Evolutionary conservation across 805 yeast genomes (phyloP), one percentile per base, ranked within the genome.

Genomic region (Cyberlindnera maclurae): DNA sequence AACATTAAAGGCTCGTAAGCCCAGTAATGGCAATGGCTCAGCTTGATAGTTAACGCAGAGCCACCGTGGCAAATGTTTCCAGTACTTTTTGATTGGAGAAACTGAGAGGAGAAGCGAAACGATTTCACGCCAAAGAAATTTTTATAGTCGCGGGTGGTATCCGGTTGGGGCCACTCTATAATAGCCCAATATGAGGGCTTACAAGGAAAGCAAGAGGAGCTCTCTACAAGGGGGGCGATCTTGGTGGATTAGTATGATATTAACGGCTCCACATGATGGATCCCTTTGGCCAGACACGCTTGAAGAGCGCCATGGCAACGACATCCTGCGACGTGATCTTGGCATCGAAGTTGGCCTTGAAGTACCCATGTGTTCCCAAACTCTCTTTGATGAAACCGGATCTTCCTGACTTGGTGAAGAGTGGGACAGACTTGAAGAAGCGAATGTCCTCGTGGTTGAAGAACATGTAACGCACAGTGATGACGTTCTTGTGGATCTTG

Each of bases 291-390:
- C 97, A 93, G 45, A 82, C 82, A 55, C 98, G 78, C 65, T 86
- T 90, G 67, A 84, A 93, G 51, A 93, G 64, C 24, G 96, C 79
- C 97, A 93, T 87, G 16, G 87, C 97, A 35, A 93, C 78, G 12
- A 85, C 79, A 62, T 93, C 99, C 64, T 89, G 97, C 0, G 96
- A 82, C 37, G 83, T 78, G 53, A 94, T 67, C 54, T 82, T 85
- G 42, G 89, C 90, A 58, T 93, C 97, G 54, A 93, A 93, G 8
- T 84, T 82, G 17, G 97, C 96, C 66, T 93, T 93, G 75, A 82
- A 89, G 68, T 90, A 87, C 46, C 99, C 99, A 59, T 93, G 98
- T 2, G 98, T 93, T 65, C 99, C 99, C 67, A 93, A 71, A 57
- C 89, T 77, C 60, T 90, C 97, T 63, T 86, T 90, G 59, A 94